Conservation (phyloP, 352 stramenopile genomes). For the Aphanomyces cochlioides region DNA sequence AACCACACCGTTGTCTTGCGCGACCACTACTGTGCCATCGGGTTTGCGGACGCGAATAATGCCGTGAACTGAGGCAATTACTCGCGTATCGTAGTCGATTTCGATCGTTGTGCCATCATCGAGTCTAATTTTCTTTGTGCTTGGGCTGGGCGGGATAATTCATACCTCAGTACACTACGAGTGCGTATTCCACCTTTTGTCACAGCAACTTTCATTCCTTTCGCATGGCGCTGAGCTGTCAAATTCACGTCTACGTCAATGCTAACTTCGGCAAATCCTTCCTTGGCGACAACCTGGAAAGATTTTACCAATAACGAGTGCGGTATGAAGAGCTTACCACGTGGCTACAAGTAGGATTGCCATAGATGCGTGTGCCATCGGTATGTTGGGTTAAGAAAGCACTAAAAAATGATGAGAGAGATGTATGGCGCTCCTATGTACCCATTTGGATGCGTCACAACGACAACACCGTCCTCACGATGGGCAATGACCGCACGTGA, state of each 20-base stretch:
- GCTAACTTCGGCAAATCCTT: conserved; percentile 53
- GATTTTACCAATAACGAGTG: not conserved
- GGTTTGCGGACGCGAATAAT: conserved; percentile 50
- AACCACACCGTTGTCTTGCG: conserved; percentile 67
- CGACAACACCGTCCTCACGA: conserved; percentile 45
- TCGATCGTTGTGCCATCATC: conserved; percentile 59
- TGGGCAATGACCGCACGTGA: conserved; percentile 62
- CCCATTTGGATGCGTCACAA: conserved; percentile 63
- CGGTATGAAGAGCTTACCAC: conserved; percentile 26
- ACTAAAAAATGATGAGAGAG: conserved; percentile 4
- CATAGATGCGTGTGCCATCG: conserved; percentile 61
- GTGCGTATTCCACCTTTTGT: conserved; percentile 65
- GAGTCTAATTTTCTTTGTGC: conserved; percentile 25
- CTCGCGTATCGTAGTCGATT: conserved; percentile 70
- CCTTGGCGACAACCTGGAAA: conserved; percentile 45
- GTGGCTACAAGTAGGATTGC: conserved; percentile 45
- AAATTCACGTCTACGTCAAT: conserved; percentile 69
- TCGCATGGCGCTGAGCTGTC: conserved; percentile 51
- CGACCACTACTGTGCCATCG: conserved; percentile 45
- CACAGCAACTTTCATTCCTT: conserved; percentile 55
- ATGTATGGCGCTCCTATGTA: not conserved
- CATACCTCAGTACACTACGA: conserved; percentile 41
- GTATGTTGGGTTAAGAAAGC: conserved; percentile 55
- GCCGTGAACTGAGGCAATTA: conserved; percentile 71
- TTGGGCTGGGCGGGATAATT: not conserved